phyloP scores from a whole-genome alignment of 2,329 filamentous ascomycete species.

The Trichoderma asperellum region DNA sequence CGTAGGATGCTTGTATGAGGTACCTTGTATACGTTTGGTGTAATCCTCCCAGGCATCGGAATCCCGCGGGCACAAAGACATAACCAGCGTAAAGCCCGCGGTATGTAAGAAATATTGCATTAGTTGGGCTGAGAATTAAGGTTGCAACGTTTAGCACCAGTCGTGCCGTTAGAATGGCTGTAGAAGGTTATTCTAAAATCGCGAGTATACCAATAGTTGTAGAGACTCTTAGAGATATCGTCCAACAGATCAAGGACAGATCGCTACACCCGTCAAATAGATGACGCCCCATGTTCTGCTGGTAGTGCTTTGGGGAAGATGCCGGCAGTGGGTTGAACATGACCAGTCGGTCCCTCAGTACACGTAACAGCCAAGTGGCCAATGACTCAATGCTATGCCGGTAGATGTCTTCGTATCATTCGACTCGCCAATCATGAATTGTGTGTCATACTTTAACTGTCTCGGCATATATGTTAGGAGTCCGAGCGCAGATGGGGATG shows the following conservation, averaged over 20 bases:
- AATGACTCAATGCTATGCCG: conserved; percentile 8
- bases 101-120: neutral
- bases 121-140: conserved; percentile 1
- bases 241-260: neutral
- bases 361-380: neutral
- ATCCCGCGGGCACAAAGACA: neutral
- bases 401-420: conserved; percentile 1
- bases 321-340: neutral
- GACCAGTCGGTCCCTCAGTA: neutral
- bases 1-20: neutral
- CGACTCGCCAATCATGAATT: neutral
- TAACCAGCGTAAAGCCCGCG: neutral
- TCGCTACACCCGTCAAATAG: neutral
- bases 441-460: conserved; percentile 4
- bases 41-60: neutral
- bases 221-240: neutral
- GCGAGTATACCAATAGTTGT: neutral
- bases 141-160: neutral
- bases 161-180: too few species aligned
- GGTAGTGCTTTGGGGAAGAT: neutral
- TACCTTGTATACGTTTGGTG: neutral
- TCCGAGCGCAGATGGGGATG: conserved; percentile 16
- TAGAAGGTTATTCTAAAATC: neutral
- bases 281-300: neutral
- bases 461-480: neutral